These are phyloP conservation scores for Phytophthora vignae DNA, from an alignment of 352 stramenopile species.

Conservation along the genomic window DNA sequence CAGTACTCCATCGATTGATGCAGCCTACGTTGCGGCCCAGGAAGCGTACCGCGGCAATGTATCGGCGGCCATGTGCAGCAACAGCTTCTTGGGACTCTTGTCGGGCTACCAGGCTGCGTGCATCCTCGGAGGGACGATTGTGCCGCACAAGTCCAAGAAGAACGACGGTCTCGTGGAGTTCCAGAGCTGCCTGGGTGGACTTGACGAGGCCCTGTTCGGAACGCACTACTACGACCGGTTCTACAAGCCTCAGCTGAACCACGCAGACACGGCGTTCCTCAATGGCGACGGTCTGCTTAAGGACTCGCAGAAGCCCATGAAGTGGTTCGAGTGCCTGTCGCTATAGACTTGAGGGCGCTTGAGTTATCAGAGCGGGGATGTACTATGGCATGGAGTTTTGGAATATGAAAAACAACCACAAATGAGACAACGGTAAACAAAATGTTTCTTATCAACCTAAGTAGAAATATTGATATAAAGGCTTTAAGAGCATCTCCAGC, in stretches of 20 bases:
- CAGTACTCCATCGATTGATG: constrained; percentile 26
- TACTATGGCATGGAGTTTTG: too few relatives aligned
- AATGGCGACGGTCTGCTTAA: constrained; percentile 43
- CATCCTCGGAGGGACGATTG: constrained; percentile 17
- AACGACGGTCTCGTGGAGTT: constrained; percentile 56
- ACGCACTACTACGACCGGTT: constrained; percentile 32
- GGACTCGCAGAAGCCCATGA: constrained; percentile 40
- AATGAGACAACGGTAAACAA: too few relatives aligned
- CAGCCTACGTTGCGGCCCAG: constrained; percentile 39
- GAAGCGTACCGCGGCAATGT: constrained; percentile 42
- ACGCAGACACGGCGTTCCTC: constrained; percentile 52
- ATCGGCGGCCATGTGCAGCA: constrained; percentile 48
- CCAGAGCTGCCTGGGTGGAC: constrained; percentile 40
- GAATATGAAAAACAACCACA: too few relatives aligned
- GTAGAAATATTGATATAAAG: too few relatives aligned
- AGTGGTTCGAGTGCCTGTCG: constrained; percentile 51
- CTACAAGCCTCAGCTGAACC: constrained; percentile 52
- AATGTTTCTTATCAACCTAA: too few relatives aligned
- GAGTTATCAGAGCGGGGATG: too few relatives aligned
- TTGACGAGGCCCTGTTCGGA: constrained; percentile 36
- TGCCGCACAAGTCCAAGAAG: constrained; percentile 37
- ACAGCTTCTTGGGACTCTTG: constrained; percentile 40
- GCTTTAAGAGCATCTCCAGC: too few relatives aligned
- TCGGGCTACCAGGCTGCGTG: constrained; percentile 27
- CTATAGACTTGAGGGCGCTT: constrained; percentile 10